Evolutionary conservation across 805 yeast species (phyloP), one percentile per base, ranked within the genome.

Genomic region (Candida broadrunensis): DNA sequence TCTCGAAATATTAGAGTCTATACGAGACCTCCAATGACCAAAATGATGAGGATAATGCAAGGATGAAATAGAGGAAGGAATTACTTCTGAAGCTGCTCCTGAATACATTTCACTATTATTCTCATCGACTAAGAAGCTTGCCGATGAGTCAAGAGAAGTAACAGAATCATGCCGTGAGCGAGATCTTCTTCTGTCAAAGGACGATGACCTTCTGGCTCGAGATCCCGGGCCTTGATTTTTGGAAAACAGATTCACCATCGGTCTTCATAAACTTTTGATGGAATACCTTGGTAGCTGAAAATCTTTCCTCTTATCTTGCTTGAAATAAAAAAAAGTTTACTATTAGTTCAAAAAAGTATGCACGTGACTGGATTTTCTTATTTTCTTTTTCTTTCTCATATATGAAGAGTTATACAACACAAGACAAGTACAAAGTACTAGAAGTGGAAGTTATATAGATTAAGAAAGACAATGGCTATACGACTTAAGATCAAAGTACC

Each of bases 1-100:
- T 39, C 61, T 35, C 46, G 63, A 56, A 33, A 44, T 31, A 35
- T 21, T 44, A 36, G 46, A 49, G 35, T 35, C 56, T 39, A 44
- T 46, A 25, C 55, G 50, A 34, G 51, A 47, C 33, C 60, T 43
- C 36, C 48, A 50, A 20, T 48, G 40, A 0, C 65, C 60, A 40
- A 77, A 70, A 33, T 75, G 80, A 54, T 80, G 85, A 17, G 80
- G 80, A 49, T 83, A 86, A 52, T 85, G 91, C 55, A 85, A 82
- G 2, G 89, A 78, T 0, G 87, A 78, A 45, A 85, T 81, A 1
- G 91, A 83, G 15, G 88, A 80, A 2, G 95, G 95, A 33, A 85
- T 78, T 35, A 80, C 76, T 48, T 83, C 88, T 2, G 85, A 77
- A 1, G 85, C 84, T 1, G 85, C 90, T 38, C 95, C 95, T 2